Evolutionary conservation across 176 grass and related monocot genomes (phyloP).

Genomic region (Alopecurus myosuroides): DNA sequence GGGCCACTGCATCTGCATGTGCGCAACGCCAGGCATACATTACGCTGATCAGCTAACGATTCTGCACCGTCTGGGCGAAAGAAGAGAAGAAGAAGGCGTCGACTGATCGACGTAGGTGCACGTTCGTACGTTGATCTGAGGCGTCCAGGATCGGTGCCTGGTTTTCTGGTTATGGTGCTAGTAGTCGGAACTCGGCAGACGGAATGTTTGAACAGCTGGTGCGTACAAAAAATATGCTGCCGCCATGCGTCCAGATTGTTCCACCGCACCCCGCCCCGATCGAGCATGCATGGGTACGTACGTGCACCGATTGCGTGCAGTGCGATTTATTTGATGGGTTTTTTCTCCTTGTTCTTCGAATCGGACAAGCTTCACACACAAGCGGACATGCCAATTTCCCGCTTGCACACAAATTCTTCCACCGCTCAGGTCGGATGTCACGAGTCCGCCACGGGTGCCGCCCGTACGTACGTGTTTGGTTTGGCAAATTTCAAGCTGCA

Average conservation of each 20-base stretch:
- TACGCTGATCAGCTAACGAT: neutral
- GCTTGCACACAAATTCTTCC: neutral
- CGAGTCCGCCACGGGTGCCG: too few relatives aligned
- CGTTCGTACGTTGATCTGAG: neutral
- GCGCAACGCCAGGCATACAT: neutral
- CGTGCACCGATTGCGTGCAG: too few relatives aligned
- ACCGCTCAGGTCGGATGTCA: too few relatives aligned
- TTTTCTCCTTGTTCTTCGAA: too few relatives aligned
- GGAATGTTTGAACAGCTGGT: conserved; percentile 17
- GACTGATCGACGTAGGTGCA: neutral
- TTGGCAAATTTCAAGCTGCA: neutral
- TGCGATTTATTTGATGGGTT: too few relatives aligned
- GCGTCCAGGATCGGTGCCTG: neutral
- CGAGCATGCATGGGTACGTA: too few relatives aligned
- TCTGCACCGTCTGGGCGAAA: too few relatives aligned
- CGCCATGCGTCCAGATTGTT: neutral
- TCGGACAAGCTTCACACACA: neutral
- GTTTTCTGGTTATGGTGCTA: neutral
- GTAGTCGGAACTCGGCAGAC: conserved; percentile 6
- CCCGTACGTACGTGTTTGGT: neutral
- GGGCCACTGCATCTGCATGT: neutral
- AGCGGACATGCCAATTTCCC: neutral
- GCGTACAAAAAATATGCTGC: neutral
- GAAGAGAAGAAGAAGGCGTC: neutral
- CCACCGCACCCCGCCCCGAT: too few relatives aligned